Conservation (phyloP, 495 filamentous ascomycete genomes). For the Daldinia childiae region DNA sequence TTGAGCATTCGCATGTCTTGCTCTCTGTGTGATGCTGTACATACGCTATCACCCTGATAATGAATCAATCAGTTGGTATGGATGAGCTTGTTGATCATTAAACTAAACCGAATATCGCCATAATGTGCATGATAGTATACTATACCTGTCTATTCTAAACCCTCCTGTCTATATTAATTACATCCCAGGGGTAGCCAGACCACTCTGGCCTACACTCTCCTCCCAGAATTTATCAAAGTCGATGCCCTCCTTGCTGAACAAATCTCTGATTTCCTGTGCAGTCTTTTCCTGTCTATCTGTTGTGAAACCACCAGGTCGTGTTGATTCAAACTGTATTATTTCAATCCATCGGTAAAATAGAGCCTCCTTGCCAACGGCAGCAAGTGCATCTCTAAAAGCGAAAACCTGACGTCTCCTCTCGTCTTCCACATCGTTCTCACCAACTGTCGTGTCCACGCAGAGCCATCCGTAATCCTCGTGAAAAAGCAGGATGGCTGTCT, state of each 20-base stretch:
- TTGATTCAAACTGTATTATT: constrained; percentile 82
- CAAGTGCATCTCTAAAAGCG: constrained; percentile 74
- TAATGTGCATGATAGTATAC: neutral
- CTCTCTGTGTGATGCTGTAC: neutral
- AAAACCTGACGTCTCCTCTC: constrained; percentile 70
- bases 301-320: constrained; percentile 75
- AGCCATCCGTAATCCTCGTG: constrained; percentile 73
- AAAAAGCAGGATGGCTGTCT: constrained; percentile 71
- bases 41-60: neutral
- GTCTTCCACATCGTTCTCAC: constrained; percentile 64
- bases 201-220: constrained; percentile 73
- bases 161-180: constrained; percentile 8
- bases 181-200: constrained; percentile 5
- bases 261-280: constrained; percentile 68
- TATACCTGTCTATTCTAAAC: neutral
- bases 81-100: neutral
- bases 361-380: constrained; percentile 78
- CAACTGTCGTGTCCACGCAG: constrained; percentile 59
- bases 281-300: constrained; percentile 70
- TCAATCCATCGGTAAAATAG: constrained; percentile 89
- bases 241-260: constrained; percentile 75
- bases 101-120: neutral
- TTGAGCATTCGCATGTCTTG: neutral
- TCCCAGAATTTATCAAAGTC: constrained; percentile 82
- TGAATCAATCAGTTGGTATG: neutral